A percentile compares a stretch with the other conserved stretches of the same genome.
Evolutionary conservation across 1,139 yeast species (phyloP).

Genomic region (Kodamaea sp.): DNA sequence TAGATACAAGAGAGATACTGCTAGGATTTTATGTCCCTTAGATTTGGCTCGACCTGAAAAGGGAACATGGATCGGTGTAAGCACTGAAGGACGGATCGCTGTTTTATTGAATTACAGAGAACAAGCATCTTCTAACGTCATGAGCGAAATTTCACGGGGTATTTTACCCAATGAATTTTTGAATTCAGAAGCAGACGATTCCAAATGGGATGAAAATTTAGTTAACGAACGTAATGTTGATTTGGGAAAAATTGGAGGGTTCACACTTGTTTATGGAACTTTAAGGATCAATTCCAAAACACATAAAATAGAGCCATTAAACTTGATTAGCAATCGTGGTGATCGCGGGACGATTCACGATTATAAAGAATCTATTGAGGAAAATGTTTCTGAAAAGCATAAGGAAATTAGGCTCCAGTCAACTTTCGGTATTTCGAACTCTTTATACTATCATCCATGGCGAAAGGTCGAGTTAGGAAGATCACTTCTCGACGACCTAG

Average conservation of each 20-base stretch:
- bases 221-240: constrained; percentile 15
- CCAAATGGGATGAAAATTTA: constrained; percentile 46
- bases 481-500: constrained; percentile 34
- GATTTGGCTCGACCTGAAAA: constrained; percentile 73
- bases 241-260: constrained; percentile 70
- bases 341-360: constrained; percentile 35
- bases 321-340: constrained; percentile 52
- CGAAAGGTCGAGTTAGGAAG: constrained; percentile 60
- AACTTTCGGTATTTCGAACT: constrained; percentile 62
- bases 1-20: constrained; percentile 21
- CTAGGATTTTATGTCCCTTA: constrained; percentile 58
- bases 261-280: constrained; percentile 72
- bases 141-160: constrained; percentile 65
- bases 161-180: constrained; percentile 60
- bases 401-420: constrained; percentile 15
- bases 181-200: constrained; percentile 33
- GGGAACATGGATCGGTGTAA: constrained; percentile 90
- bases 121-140: constrained; percentile 14
- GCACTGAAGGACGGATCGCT: constrained; percentile 59
- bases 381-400: constrained; percentile 11
- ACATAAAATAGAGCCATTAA: constrained; percentile 33
- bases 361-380: constrained; percentile 3
- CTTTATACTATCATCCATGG: constrained; percentile 67
- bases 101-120: constrained; percentile 73
- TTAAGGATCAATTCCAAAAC: constrained; percentile 25